phyloP scores from a whole-genome alignment of 2,329 filamentous ascomycete genomes.

The Neocatenulostroma microsporum region DNA sequence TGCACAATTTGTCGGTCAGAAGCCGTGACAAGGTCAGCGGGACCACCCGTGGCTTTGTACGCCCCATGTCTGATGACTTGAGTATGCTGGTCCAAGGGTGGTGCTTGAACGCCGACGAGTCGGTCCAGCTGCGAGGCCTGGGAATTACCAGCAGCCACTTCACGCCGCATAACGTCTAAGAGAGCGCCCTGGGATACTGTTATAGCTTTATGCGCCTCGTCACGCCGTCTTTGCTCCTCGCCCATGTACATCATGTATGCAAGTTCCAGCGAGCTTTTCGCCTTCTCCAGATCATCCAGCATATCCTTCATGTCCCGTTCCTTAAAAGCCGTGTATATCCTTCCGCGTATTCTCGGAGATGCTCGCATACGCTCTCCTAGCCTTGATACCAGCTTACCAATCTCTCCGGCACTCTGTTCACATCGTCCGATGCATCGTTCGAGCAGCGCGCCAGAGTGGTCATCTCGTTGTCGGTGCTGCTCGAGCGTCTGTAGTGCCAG shows the following conservation, averaged over 20 bases:
- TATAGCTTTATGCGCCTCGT: not conserved
- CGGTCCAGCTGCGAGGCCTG: not conserved
- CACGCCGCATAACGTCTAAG: not conserved
- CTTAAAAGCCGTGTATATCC: not conserved
- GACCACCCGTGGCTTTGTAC: no score
- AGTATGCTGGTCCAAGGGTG: not conserved
- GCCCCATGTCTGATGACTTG: no score
- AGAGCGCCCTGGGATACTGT: not conserved
- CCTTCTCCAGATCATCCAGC: not conserved
- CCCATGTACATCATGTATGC: not conserved
- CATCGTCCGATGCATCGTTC: not conserved
- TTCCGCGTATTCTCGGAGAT: not conserved
- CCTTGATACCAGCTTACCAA: not conserved
- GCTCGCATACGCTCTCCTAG: not conserved
- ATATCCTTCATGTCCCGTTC: not conserved
- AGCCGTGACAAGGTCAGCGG: no score
- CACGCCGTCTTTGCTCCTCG: not conserved
- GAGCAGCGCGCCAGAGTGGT: not conserved
- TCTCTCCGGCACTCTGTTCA: not conserved
- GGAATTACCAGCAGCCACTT: not conserved
- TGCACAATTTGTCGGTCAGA: no score
- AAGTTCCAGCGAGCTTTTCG: not conserved
- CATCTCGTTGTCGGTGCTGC: not conserved
- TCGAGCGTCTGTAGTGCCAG: not conserved
- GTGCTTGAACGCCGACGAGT: no score